Conservation (phyloP, 1,139 yeast species). For the Pichia kudriavzevii region DNA sequence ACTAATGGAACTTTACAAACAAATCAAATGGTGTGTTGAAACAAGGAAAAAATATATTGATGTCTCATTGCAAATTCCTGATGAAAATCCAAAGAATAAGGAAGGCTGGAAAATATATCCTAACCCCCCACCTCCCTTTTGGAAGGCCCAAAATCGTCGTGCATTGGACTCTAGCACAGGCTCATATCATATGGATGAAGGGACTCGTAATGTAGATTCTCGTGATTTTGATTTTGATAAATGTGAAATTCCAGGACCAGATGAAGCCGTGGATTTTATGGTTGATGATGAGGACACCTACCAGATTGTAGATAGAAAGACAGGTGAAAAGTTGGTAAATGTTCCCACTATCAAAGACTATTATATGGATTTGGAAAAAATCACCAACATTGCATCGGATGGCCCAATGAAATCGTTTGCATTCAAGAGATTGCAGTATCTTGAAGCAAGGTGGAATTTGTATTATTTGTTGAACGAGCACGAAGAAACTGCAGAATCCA, state of each 20-base stretch:
- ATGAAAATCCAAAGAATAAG: conserved; percentile 74
- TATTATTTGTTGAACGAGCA: conserved; percentile 83
- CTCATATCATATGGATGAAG: conserved; percentile 10
- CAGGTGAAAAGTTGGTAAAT: conserved; percentile 35
- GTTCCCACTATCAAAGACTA: conserved; percentile 78
- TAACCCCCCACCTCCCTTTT: conserved; percentile 88
- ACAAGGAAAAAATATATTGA: conserved; percentile 71
- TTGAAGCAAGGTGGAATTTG: conserved; percentile 95
- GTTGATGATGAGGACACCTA: conserved; percentile 61
- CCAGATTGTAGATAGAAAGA: conserved; percentile 33
- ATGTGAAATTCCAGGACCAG: conserved; percentile 59
- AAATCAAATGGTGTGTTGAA: conserved; percentile 65
- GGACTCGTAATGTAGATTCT: conserved; percentile 17
- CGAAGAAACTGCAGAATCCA: conserved; percentile 84
- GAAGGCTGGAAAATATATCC: conserved; percentile 79
- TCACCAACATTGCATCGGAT: conserved; percentile 70
- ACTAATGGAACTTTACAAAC: conserved; percentile 58
- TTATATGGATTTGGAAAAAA: conserved; percentile 70
- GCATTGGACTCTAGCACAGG: conserved; percentile 1
- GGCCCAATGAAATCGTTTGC: conserved; percentile 99
- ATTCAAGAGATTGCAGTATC: conserved; percentile 81
- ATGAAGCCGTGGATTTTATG: conserved; percentile 39
- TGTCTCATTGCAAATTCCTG: conserved; percentile 63
- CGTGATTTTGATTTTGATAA: conserved; percentile 54
- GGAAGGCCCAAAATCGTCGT: conserved; percentile 47